These are phyloP conservation scores for Lepidium didymum DNA, from an alignment of 345 rosid species.

Conservation along the genomic window DNA sequence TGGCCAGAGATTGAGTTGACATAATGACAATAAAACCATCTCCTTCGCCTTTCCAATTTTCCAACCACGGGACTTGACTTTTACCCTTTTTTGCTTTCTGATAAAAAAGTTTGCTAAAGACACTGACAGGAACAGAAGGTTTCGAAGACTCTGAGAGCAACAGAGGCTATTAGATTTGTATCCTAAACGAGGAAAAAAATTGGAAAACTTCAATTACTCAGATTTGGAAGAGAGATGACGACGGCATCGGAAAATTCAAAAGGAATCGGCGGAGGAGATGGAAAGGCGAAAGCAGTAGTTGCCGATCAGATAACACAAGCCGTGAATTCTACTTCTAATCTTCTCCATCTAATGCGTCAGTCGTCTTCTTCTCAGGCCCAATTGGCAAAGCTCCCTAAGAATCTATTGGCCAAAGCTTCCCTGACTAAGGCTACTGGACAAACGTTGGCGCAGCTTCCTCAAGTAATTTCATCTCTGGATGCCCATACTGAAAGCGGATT, in stretches of 20 bases:
- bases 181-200: neutral
- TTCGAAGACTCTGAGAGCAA: too few species aligned
- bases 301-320: constrained; percentile 77
- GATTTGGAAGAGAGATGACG: constrained; percentile 2
- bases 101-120: too few species aligned
- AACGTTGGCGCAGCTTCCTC: constrained; percentile 76
- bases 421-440: constrained; percentile 66
- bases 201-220: too few species aligned
- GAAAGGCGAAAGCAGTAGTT: constrained; percentile 60
- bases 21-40: constrained; percentile 11
- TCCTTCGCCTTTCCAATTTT: neutral
- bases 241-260: constrained; percentile 14
- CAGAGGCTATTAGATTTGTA: too few species aligned
- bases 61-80: neutral
- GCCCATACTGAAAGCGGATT: constrained; percentile 73
- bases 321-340: constrained; percentile 73
- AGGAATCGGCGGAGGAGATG: constrained; percentile 42
- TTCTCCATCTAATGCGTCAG: constrained; percentile 74
- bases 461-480: constrained; percentile 65
- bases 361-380: constrained; percentile 78
- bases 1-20: constrained; percentile 25
- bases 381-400: constrained; percentile 67
- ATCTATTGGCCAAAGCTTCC: constrained; percentile 66
- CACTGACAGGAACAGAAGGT: too few species aligned
- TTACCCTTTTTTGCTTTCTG: neutral